Conservation (phyloP, 2,329 filamentous ascomycete species). For the Nemania abortiva region DNA sequence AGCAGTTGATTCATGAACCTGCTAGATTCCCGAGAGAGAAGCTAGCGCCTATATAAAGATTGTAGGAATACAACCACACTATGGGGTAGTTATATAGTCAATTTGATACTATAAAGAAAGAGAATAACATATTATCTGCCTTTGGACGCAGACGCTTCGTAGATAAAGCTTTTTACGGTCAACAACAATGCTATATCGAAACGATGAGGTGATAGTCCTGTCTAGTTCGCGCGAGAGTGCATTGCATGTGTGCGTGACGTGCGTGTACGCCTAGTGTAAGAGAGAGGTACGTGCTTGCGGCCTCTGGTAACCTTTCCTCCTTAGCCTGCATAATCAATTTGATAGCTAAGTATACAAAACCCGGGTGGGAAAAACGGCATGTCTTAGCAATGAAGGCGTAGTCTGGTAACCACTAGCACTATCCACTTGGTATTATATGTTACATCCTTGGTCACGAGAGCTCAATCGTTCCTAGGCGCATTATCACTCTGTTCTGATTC, state of each 20-base stretch:
- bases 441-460: not conserved
- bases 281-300: too few species aligned
- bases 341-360: not conserved
- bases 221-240: too few species aligned
- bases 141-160: too few species aligned
- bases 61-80: too few species aligned
- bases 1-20: too few species aligned
- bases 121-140: too few species aligned
- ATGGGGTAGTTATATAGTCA: too few species aligned
- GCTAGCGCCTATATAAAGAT: too few species aligned
- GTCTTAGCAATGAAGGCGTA: not conserved
- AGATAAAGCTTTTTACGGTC: not conserved
- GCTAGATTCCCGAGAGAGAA: too few species aligned
- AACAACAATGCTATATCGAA: not conserved
- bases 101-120: too few species aligned
- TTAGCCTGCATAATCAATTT: not conserved
- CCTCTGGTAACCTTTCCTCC: not conserved
- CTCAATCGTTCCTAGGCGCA: not conserved
- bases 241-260: too few species aligned
- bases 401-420: not conserved
- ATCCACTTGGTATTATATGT: not conserved
- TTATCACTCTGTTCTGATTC: not conserved
- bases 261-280: too few species aligned
- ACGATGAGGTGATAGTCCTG: not conserved
- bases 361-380: not conserved